Base-by-base conservation (phyloP, 2,329 filamentous ascomycete species). In the Aspergillus hiratsukae region DNA sequence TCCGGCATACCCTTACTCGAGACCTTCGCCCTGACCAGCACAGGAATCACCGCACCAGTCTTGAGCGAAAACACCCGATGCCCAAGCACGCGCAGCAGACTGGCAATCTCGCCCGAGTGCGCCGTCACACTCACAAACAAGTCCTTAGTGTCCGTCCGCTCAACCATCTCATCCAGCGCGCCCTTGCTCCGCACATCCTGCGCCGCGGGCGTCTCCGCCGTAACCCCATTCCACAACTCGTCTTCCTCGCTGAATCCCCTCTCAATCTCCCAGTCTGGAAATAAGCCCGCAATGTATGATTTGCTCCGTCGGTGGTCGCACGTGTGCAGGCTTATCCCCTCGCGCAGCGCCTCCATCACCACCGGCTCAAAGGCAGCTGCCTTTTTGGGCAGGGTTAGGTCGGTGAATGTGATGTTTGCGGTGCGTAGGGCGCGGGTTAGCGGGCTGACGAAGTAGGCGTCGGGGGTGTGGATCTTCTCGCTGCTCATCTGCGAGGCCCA, bases 271-370 rank as follows among this genome's bases (percentile, higher is more conserved):
- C 76, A 84, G 2, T 55, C 61, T 0, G 82, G 82, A 62, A 81
- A 84, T 14, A 73, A 65, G 1, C 64, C 29, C 19, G 74, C 67
- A 59, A 87, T 84, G 50, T 75, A 77, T 0, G 74, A 71, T 51
- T 72, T 75, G 56, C 66, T 76, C 55, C 75, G 79, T 19, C 83
- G 76, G 21, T 80, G 77, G 65, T 86, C 82, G 61, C 84, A 86
- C 0, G 83, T 86, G 67, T 86, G 83, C 41, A 83, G 76, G 43
- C 80, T 82, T 37, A 85, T 79, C 1, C 78, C 77, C 66, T 86
- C 84, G 17, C 83, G 75, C 50, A 86, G 74, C 29, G 78, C 67
- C 65, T 86, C 83, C 64, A 84, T 84, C 60, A 87, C 69, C 0
- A 76, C 69, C 0, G 83, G 83, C 5, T 70, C 64, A 60, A 85